Conservation (phyloP, 352 stramenopile genomes). For the Phytophthora tentaculata region DNA sequence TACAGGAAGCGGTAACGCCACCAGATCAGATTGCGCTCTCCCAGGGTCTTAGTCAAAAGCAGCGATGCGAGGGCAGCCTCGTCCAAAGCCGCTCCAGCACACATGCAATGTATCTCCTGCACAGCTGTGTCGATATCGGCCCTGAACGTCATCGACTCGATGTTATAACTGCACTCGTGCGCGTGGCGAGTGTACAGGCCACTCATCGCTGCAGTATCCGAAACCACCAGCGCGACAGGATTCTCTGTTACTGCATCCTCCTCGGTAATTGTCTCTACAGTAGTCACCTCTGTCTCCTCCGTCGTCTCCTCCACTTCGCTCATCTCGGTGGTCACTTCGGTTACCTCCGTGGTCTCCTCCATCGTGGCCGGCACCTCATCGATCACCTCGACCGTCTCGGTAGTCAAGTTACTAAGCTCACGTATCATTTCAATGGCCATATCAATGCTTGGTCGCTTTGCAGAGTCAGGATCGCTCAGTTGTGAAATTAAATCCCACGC, state of each 20-base stretch:
- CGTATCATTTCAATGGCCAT: neutral
- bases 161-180: conserved; percentile 14
- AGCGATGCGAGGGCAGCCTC: conserved; percentile 26
- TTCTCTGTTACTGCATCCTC: too few species aligned
- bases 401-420: neutral
- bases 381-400: too few species aligned
- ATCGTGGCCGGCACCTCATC: too few species aligned
- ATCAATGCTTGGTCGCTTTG: neutral
- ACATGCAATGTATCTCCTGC: conserved; percentile 52
- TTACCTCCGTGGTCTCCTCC: too few species aligned
- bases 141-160: conserved; percentile 39
- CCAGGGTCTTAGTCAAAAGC: conserved; percentile 22
- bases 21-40: conserved; percentile 34
- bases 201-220: conserved; percentile 9
- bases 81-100: conserved; percentile 21
- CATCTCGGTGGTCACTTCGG: too few species aligned
- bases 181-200: conserved; percentile 14
- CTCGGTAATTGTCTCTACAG: too few species aligned
- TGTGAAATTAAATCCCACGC: neutral
- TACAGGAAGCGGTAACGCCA: conserved; percentile 48
- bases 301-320: too few species aligned
- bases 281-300: too few species aligned
- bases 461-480: neutral
- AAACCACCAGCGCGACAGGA: too few species aligned
- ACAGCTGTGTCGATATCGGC: conserved; percentile 44